Base-by-base conservation (phyloP, 768 basidiomycete species). In the Naematelia aurantialba region DNA sequence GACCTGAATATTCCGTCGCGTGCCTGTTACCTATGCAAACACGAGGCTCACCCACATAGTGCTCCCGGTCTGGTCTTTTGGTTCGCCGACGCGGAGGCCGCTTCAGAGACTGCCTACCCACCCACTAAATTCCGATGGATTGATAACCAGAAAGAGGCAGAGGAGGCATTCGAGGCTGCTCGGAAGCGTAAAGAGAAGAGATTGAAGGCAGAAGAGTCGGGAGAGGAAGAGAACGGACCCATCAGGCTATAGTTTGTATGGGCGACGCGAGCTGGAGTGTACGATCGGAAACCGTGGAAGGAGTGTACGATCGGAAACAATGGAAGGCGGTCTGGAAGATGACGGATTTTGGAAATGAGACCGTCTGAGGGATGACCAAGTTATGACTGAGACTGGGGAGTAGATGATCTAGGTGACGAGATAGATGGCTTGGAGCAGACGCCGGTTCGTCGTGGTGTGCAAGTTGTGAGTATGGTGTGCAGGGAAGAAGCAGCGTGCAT, bases 51-150 rank as follows among this genome's bases (percentile, higher is more conserved):
- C 26, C 5, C 10, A n/a, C n/a, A 13, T 24, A 72, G 70, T 22
- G 69, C 71, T 3, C 91, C 89, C 5, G 94, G 94, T 26, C 86
- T 88, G 50, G 81, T 96, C 26, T 92, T 86, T 77, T 98, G 92
- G 91, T 98, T 98, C 77, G 86, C 89, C 47, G 92, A 97, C 77
- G 87, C 91, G 45, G 85, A 85, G 11, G 93, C 96, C 2, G 82
- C 86, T 14, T 56, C 65, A 13, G 67, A 70, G 55, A 75, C 74
- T 4, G 58, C 52, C 26, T 73, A 73, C 48, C 72, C 72, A 4
- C 67, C 72, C 0, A 70, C 72, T 22, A 63, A 60, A 14, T 73
- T 73, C 63, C 27, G 69, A 50, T 73, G 72, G 72, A 73, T 73
- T 55, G 69, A 73, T 52, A 70, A 70, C 50, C 69, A 73, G 55